Evolutionary conservation across 805 yeast genomes (phyloP), one percentile per base, ranked within the genome.

Genomic region (Starmerella stigmatis): DNA sequence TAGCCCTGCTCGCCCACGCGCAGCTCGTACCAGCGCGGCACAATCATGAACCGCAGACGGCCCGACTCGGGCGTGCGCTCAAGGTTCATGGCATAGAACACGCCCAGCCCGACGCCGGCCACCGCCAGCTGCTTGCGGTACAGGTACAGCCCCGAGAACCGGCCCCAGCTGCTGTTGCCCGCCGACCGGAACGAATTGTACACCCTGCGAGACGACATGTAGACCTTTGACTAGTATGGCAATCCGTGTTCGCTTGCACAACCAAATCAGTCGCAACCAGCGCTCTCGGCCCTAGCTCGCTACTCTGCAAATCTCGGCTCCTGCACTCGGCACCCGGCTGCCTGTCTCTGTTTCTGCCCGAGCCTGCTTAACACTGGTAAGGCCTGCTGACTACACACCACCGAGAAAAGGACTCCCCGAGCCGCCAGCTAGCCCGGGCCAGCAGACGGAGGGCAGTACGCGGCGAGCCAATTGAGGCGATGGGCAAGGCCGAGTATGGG

Each of bases 61-160:
- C 78, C 75, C 1, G 94, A 78, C 21, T 80, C 79, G 0, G 96
- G 96, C 0, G 94, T 95, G 52, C 74, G 74, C 51, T 86, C 82
- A 25, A 84, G 66, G 52, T 79, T 71, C 25, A 79, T 69, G 23
- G 69, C 65, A 60, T 69, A 73, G 40, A 67, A 35, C 3, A 47
- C 54, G 7, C 65, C 71, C 5, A 63, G 55, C 2, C 62, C 58
- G 2, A 62, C 56, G 4, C 62, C 68, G 1, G 64, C 49, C 37
- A 38, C 31, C 13, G 44, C 38, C 3, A 56, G 44, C 26, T 50
- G 56, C 39, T 45, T 38, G 12, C 48, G 42, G 34, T 52, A 50
- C 13, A 12, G 20, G 17, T 38, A 38, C 25, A 50, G 41, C n/a
- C 26, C 30, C 12, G 34, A 26, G 26, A 41, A 44, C 15, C 43